Percentiles rank a stretch among this genome's conserved stretches.
Conservation (phyloP, 2,329 filamentous ascomycete genomes). For the Periconia sp. region DNA sequence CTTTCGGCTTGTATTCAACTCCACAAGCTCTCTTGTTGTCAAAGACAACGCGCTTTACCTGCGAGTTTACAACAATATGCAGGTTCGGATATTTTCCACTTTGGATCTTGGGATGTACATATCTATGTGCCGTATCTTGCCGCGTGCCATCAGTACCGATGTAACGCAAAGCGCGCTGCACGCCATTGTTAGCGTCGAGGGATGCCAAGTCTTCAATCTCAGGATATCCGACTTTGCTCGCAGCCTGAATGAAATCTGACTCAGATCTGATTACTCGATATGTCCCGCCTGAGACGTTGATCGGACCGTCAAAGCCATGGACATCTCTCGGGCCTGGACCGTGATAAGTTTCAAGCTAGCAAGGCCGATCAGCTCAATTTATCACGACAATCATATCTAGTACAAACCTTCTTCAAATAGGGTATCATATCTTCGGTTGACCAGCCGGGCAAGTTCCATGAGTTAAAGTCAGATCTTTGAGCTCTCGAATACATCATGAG, state of each 20-base stretch:
- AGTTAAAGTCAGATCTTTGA: constrained; percentile 57
- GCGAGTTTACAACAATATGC: constrained; percentile 63
- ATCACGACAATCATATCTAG: neutral
- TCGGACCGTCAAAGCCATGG: constrained; percentile 63
- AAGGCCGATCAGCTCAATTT: constrained; percentile 1
- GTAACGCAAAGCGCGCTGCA: constrained; percentile 56
- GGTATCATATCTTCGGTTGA: constrained; percentile 58
- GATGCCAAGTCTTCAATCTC: constrained; percentile 62
- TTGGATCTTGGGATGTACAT: constrained; percentile 60
- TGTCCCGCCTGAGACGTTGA: constrained; percentile 61
- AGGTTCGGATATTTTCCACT: constrained; percentile 62
- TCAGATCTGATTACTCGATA: constrained; percentile 50
- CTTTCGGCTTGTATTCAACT: constrained; percentile 60
- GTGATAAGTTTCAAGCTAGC: constrained; percentile 62
- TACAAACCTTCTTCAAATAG: constrained; percentile 57
- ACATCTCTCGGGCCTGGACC: constrained; percentile 50
- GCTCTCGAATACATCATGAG: constrained; percentile 53
- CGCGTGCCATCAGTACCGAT: constrained; percentile 59
- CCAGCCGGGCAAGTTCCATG: constrained; percentile 62
- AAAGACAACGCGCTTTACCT: constrained; percentile 63
- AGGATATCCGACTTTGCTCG: constrained; percentile 56
- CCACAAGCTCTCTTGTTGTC: constrained; percentile 63
- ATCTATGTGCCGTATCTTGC: constrained; percentile 64
- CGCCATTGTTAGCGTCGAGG: constrained; percentile 53
- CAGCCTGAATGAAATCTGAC: constrained; percentile 58